phyloP scores from a whole-genome alignment of 2,329 filamentous ascomycete species.

The Fusarium buharicum region DNA sequence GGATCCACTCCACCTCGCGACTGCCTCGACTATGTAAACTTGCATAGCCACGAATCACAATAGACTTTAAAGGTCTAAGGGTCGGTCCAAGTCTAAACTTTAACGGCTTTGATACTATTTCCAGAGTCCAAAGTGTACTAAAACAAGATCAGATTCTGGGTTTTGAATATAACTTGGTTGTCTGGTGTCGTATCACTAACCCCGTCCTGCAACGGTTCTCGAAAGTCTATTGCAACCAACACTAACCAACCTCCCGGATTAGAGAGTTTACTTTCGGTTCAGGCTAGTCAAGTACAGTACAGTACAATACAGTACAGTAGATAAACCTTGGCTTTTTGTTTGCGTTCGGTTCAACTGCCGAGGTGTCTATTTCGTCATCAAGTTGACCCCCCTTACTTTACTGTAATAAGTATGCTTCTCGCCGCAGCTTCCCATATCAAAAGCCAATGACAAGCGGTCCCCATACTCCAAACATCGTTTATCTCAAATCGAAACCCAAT shows the following conservation, averaged over 20 bases:
- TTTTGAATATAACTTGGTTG: background rate
- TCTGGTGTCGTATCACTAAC: background rate
- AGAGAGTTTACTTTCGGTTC: background rate
- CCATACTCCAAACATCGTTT: too few species aligned
- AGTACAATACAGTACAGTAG: too few species aligned
- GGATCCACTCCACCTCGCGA: constrained; percentile 23
- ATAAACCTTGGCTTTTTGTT: background rate
- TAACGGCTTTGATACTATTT: background rate
- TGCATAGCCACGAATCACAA: constrained; percentile 1
- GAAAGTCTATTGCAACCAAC: background rate
- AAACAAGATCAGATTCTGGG: background rate
- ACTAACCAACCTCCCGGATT: background rate
- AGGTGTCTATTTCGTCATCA: background rate
- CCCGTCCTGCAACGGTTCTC: background rate
- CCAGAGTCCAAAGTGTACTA: background rate
- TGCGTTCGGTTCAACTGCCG: background rate
- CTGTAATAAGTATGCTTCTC: too few species aligned
- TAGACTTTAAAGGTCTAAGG: constrained; percentile 4
- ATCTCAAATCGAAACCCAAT: too few species aligned
- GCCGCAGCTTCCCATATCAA: too few species aligned
- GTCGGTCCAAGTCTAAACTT: background rate
- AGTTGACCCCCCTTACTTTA: background rate
- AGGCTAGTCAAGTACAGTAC: background rate
- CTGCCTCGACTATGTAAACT: constrained; percentile 8
- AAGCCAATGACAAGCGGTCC: too few species aligned